A percentile compares a stretch with the other conserved stretches of the same genome.
phyloP scores from a whole-genome alignment of 2,329 filamentous ascomycete genomes.

The Pyrenophora teres region DNA sequence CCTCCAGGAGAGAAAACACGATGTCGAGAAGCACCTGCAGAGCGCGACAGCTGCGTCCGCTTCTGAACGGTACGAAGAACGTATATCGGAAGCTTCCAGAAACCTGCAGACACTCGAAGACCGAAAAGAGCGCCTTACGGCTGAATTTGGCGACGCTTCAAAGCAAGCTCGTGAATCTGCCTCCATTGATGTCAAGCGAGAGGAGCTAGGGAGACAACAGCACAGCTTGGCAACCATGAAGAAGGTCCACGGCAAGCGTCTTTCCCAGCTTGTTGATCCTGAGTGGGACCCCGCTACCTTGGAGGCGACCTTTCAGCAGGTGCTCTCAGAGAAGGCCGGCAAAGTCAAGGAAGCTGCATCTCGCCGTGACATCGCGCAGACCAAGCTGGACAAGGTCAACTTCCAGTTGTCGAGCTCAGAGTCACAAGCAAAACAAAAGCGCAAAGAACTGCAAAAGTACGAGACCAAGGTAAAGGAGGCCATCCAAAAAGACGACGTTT shows the following conservation, averaged over 20 bases:
- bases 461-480: conserved; percentile 66
- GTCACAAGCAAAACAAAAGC: conserved; percentile 67
- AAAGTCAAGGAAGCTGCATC: conserved; percentile 68
- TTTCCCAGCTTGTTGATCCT: conserved; percentile 66
- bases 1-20: conserved; percentile 73
- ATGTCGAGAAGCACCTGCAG: conserved; percentile 67
- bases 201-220: conserved; percentile 75
- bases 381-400: conserved; percentile 77
- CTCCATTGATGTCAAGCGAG: conserved; percentile 79
- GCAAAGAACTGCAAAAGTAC: conserved; percentile 65
- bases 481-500: conserved; percentile 40
- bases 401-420: conserved; percentile 70
- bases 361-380: conserved; percentile 70
- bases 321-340: conserved; percentile 62
- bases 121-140: conserved; percentile 71
- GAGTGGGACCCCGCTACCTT: conserved; percentile 73
- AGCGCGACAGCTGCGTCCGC: conserved; percentile 67
- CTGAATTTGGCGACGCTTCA: conserved; percentile 83
- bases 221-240: conserved; percentile 77
- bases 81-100: conserved; percentile 68
- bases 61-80: conserved; percentile 69
- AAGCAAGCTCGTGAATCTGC: conserved; percentile 81
- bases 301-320: conserved; percentile 70
- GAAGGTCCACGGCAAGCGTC: conserved; percentile 72
- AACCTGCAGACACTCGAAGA: conserved; percentile 72